These are phyloP conservation scores for Fusarium dlaminii DNA, from an alignment of 2,329 filamentous ascomycete species.

Conservation along the genomic window DNA sequence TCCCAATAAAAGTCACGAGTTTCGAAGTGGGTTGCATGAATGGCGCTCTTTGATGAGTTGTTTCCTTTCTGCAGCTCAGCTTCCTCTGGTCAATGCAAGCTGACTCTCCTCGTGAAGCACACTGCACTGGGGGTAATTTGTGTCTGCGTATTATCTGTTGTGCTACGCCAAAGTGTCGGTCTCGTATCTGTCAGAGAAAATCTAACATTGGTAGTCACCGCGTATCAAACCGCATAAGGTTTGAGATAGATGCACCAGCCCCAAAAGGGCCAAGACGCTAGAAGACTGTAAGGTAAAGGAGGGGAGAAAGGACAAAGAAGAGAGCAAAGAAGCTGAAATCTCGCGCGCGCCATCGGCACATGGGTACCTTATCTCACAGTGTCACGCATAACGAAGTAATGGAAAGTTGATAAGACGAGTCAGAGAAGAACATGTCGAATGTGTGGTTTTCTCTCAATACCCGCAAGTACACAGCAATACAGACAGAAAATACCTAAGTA, in stretches of 20 bases:
- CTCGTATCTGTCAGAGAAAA: conserved; percentile 9
- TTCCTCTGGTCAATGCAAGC: not conserved
- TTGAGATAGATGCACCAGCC: not conserved
- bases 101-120: not conserved
- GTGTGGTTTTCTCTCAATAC: conserved; percentile 2
- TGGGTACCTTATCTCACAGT: not conserved
- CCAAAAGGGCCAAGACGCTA: not conserved
- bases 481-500: not conserved
- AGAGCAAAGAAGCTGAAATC: not conserved
- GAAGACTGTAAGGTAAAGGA: not conserved
- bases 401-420: not conserved
- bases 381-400: not conserved
- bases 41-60: conserved; percentile 21
- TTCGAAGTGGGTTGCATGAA: conserved; percentile 25
- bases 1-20: conserved; percentile 29
- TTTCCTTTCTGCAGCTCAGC: conserved; percentile 24
- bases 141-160: not conserved
- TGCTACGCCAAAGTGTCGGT: conserved; percentile 1
- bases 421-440: conserved; percentile 14
- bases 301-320: not conserved
- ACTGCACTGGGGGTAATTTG: not conserved
- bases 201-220: not conserved
- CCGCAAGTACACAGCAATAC: conserved; percentile 5
- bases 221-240: not conserved
- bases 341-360: no score